Conservation (phyloP, 2,329 filamentous ascomycete species). For the Phaeosphaeria sp. region DNA sequence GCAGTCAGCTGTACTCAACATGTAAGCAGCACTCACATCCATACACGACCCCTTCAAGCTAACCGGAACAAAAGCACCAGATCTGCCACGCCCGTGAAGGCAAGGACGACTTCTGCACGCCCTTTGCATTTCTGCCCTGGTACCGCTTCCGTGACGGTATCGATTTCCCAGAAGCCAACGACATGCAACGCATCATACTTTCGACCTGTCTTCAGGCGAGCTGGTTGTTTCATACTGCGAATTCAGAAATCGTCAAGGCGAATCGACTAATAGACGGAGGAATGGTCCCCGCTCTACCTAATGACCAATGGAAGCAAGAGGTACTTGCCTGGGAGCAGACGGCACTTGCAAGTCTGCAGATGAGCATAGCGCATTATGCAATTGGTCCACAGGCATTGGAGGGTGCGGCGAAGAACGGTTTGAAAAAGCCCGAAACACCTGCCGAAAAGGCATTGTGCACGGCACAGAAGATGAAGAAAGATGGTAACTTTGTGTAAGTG, state of each 20-base stretch:
- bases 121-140: not conserved
- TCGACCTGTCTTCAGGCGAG: not conserved
- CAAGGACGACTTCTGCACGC: not conserved
- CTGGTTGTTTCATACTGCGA: not conserved
- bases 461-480: conserved; percentile 20
- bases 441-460: conserved; percentile 19
- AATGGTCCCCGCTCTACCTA: not conserved
- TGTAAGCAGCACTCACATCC: not conserved
- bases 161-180: not conserved
- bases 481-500: conserved; percentile 23
- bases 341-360: not conserved
- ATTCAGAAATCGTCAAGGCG: not conserved
- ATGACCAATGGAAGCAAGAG: not conserved
- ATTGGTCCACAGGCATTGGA: conserved; percentile 12
- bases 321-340: not conserved
- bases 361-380: conserved; percentile 6
- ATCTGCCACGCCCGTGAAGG: not conserved
- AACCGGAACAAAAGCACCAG: not conserved
- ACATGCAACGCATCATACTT: not conserved
- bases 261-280: not conserved
- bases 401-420: not conserved
- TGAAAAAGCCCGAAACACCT: not conserved
- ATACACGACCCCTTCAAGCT: not conserved
- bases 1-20: not conserved
- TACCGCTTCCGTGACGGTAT: not conserved